phyloP scores from a whole-genome alignment of 371 early-diverging fungal genomes.

The Chytridium lagenaria region DNA sequence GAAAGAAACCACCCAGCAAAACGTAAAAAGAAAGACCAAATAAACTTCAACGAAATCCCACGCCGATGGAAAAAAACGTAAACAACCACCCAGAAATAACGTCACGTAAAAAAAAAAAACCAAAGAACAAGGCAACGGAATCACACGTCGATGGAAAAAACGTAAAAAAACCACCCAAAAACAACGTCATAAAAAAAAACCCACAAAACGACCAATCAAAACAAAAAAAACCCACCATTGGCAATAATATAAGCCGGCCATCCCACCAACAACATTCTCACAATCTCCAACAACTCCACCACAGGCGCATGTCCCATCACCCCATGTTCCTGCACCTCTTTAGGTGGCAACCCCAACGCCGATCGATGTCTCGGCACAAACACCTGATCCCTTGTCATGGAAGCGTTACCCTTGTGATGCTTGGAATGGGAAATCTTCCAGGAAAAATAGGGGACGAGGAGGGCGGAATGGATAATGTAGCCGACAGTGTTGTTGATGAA shows the following conservation, averaged over 20 bases:
- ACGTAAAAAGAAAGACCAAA: no score
- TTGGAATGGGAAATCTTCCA: conserved; percentile 59
- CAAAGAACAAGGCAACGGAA: no score
- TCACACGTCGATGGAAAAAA: no score
- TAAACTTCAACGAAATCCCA: no score
- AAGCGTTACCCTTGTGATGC: conserved; percentile 85
- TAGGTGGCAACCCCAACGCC: conserved; percentile 36
- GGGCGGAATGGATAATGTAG: conserved; percentile 77
- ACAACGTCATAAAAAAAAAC: no score
- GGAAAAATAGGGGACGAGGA: conserved; percentile 81
- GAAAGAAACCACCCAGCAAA: no score
- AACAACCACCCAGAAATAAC: no score
- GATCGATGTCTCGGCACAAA: conserved; percentile 78
- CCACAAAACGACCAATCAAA: not conserved
- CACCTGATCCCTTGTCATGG: conserved; percentile 86
- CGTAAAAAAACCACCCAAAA: no score
- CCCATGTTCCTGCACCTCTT: conserved; percentile 48
- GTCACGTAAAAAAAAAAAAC: no score
- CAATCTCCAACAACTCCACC: conserved; percentile 60
- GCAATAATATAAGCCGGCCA: conserved; percentile 83
- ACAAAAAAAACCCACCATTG: conserved; percentile 50
- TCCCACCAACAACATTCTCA: conserved; percentile 74
- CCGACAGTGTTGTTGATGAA: conserved; percentile 82
- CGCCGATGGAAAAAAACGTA: no score
- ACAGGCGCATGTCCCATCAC: conserved; percentile 73